Evolutionary conservation across 202 grass and related monocot genomes (phyloP).

Genomic region (Zoysia matrella): DNA sequence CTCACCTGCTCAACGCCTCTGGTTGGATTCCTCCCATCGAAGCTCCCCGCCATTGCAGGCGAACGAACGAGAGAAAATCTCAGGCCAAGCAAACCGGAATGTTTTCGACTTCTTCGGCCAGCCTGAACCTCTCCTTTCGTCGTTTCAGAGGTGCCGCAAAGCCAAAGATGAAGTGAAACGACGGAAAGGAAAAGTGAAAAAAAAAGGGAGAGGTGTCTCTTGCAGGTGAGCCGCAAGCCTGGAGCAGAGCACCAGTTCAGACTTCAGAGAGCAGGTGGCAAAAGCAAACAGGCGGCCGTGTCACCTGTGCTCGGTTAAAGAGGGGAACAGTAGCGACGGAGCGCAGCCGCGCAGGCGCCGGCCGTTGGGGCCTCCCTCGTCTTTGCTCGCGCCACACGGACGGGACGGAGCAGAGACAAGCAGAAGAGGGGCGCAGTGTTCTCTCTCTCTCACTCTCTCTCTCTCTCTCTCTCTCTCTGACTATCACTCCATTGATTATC

Average conservation of each 20-base stretch:
- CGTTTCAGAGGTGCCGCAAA: conserved; percentile 26
- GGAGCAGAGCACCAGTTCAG: background rate
- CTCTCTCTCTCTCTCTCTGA: background rate
- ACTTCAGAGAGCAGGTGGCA: background rate
- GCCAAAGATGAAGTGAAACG: conserved; percentile 39
- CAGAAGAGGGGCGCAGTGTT: background rate
- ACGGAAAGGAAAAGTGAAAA: conserved; percentile 21
- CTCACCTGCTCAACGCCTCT: conserved; percentile 68
- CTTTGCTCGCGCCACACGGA: background rate
- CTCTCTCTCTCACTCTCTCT: too few relatives aligned
- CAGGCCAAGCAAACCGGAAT: conserved; percentile 5
- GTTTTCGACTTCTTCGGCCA: background rate
- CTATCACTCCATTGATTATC: conserved; percentile 8
- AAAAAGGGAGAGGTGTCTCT: background rate
- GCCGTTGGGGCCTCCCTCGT: background rate
- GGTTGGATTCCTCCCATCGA: conserved; percentile 51
- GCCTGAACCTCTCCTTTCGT: background rate
- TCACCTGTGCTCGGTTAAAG: conserved; percentile 44
- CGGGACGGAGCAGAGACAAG: background rate
- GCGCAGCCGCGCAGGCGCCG: background rate
- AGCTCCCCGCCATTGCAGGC: conserved; percentile 50
- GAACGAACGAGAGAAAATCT: background rate
- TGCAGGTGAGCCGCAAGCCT: conserved; percentile 5
- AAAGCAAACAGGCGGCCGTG: conserved; percentile 37
- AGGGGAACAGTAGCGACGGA: background rate